Percentiles rank a stretch among this genome's conserved stretches.
phyloP scores from a whole-genome alignment of 2,329 filamentous ascomycete species.

The Curvularia eragrostidis region DNA sequence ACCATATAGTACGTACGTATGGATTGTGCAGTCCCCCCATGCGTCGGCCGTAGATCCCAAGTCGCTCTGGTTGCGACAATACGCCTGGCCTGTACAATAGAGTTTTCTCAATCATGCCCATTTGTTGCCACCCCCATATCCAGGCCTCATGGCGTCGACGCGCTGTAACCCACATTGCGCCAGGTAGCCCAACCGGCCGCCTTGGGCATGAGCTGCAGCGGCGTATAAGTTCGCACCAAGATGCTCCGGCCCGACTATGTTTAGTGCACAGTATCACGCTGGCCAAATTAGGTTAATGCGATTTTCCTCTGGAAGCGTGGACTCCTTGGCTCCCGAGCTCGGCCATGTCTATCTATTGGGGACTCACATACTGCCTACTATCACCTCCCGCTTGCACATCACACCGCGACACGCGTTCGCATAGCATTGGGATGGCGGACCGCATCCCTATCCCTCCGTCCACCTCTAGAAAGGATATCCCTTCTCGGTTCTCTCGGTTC shows the following conservation, averaged over 20 bases:
- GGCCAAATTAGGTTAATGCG: not conserved
- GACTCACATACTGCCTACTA: not conserved
- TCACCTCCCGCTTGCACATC: not conserved
- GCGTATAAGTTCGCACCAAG: constrained; percentile 6
- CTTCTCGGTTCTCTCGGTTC: constrained; percentile 64
- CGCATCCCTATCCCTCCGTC: not conserved
- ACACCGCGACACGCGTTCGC: not conserved
- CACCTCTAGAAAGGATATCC: constrained; percentile 64
- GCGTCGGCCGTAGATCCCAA: not conserved
- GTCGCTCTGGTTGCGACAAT: not conserved
- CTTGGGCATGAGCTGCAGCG: constrained; percentile 8
- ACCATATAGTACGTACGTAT: not conserved
- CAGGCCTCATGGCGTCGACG: not conserved
- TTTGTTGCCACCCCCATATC: not conserved
- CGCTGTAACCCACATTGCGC: not conserved
- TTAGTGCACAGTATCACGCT: not conserved
- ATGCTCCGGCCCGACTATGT: constrained; percentile 11
- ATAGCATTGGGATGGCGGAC: not conserved
- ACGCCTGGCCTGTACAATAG: not conserved
- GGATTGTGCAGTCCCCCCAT: not conserved
- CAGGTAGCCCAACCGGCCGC: not conserved
- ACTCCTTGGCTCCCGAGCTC: not conserved
- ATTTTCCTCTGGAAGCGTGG: not conserved
- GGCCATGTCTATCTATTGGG: not conserved
- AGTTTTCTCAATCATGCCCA: not conserved